phyloP scores from a whole-genome alignment of 495 filamentous ascomycete species.

The Extremus antarcticus region DNA sequence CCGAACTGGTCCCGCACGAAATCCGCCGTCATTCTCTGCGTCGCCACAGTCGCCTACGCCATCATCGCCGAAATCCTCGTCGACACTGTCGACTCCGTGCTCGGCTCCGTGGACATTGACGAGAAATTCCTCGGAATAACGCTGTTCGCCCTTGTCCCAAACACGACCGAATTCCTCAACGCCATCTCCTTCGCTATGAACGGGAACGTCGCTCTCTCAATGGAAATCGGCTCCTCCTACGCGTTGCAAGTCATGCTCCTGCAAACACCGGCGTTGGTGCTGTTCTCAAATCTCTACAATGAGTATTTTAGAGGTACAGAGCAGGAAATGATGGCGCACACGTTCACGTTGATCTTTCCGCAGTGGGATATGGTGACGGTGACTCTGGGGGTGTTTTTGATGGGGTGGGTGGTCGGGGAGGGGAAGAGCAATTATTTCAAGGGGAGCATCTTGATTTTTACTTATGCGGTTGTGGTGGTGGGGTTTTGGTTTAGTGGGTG shows the following conservation, averaged over 20 bases:
- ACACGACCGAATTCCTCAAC: constrained; percentile 97
- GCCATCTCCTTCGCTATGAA: constrained; percentile 99
- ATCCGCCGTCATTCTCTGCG: constrained; percentile 77
- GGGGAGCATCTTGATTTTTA: constrained; percentile 85
- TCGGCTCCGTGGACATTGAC: constrained; percentile 81
- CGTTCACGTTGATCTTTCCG: constrained; percentile 90
- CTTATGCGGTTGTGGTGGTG: constrained; percentile 82
- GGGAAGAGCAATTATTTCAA: constrained; percentile 94
- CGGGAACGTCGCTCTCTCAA: constrained; percentile 96
- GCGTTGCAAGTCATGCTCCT: constrained; percentile 95
- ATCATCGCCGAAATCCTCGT: constrained; percentile 95
- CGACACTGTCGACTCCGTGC: constrained; percentile 87
- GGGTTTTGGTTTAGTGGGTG: constrained; percentile 85
- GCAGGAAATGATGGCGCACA: constrained; percentile 54
- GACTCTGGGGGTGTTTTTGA: constrained; percentile 91
- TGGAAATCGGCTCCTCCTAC: constrained; percentile 98
- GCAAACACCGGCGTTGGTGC: constrained; percentile 84
- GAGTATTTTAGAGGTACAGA: constrained; percentile 34
- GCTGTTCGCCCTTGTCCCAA: constrained; percentile 91
- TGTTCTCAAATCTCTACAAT: constrained; percentile 64
- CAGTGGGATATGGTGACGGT: constrained; percentile 99
- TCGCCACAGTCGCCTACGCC: constrained; percentile 85
- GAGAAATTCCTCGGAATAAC: constrained; percentile 98
- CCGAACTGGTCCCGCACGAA: constrained; percentile 94
- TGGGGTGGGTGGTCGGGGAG: constrained; percentile 96